Conservation (phyloP, 2,329 filamentous ascomycete genomes). For the Penicillium italicum region DNA sequence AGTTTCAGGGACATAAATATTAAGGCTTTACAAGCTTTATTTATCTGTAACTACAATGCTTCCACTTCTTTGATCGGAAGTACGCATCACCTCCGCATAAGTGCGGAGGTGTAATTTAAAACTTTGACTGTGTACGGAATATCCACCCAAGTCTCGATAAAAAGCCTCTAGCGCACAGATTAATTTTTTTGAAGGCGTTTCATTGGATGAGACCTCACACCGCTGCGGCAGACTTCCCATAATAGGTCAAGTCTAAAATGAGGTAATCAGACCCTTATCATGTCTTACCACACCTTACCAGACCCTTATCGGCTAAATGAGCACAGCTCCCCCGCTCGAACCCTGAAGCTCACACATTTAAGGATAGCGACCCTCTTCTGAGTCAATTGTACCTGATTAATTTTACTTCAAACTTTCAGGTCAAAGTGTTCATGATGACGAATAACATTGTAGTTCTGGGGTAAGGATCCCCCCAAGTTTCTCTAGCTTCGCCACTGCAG, state of each 20-base stretch:
- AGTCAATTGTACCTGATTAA: not conserved
- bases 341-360: not conserved
- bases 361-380: not conserved
- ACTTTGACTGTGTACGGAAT: conserved; percentile 7
- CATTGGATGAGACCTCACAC: conserved; percentile 10
- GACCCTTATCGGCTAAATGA: conserved; percentile 7
- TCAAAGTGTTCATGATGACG: conserved; percentile 25
- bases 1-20: not conserved
- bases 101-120: conserved; percentile 20
- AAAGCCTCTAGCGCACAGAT: conserved; percentile 18
- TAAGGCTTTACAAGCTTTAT: not conserved
- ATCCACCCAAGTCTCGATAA: conserved; percentile 14
- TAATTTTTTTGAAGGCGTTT: not conserved
- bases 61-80: not conserved
- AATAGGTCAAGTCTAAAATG: not conserved
- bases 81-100: conserved; percentile 5
- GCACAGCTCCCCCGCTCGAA: conserved; percentile 11
- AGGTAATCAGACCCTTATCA: not conserved
- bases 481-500: not conserved
- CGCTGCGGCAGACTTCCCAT: conserved; percentile 11
- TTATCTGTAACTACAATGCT: not conserved
- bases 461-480: conserved; percentile 22
- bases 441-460: conserved; percentile 42
- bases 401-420: not conserved
- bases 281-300: not conserved